A percentile compares a stretch with the other conserved stretches of the same genome.
phyloP scores from a whole-genome alignment of 2,329 filamentous ascomycete genomes.

The Alternaria conjuncta region DNA sequence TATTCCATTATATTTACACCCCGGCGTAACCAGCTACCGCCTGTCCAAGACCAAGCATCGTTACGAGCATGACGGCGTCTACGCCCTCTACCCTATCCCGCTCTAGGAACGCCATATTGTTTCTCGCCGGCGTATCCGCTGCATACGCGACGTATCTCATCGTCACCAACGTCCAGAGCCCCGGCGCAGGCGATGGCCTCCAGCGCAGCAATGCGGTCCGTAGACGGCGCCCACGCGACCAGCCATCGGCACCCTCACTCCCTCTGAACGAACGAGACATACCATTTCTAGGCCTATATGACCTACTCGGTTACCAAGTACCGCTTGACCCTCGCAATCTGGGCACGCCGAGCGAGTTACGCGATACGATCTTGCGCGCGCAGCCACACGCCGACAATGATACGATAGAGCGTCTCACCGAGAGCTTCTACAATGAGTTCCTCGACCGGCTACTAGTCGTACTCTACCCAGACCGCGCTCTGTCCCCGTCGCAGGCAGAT shows the following conservation, averaged over 20 bases:
- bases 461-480: conserved; percentile 26
- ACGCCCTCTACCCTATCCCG: conserved; percentile 45
- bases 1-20: conserved; percentile 1
- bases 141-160: conserved; percentile 65
- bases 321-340: conserved; percentile 31
- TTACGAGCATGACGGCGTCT: conserved; percentile 36
- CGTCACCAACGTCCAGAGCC: conserved; percentile 53
- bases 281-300: conserved; percentile 32
- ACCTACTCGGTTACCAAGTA: conserved; percentile 33
- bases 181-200: conserved; percentile 47
- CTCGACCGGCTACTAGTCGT: conserved; percentile 36
- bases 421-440: conserved; percentile 38
- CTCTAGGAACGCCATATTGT: conserved; percentile 59
- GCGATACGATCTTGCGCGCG: conserved; percentile 23
- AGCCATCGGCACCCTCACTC: conserved; percentile 18
- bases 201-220: conserved; percentile 73
- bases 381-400: conserved; percentile 28
- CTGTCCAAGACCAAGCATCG: background rate
- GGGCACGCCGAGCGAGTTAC: conserved; percentile 28
- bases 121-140: conserved; percentile 63
- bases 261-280: conserved; percentile 28
- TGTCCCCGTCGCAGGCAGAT: conserved; percentile 26
- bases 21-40: background rate
- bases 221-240: conserved; percentile 47
- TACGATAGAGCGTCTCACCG: conserved; percentile 27